Percentiles rank a stretch among this genome's conserved stretches.
phyloP scores from a whole-genome alignment of 768 basidiomycete species.

The Russula vinacea region DNA sequence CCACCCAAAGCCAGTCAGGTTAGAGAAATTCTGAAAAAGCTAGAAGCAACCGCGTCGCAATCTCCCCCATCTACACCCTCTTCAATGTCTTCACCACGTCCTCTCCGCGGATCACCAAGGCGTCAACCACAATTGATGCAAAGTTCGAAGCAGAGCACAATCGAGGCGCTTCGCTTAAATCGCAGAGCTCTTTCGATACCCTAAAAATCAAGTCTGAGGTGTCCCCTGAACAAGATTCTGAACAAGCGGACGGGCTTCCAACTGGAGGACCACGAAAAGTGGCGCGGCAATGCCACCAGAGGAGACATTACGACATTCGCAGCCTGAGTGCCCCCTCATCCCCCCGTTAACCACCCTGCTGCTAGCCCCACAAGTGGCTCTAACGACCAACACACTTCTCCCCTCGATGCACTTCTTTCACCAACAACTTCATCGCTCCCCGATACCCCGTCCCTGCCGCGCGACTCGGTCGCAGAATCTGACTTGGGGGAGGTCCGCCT shows the following conservation, averaged over 20 bases:
- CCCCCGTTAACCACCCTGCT: not conserved
- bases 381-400: conserved; percentile 10
- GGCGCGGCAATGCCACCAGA: not conserved
- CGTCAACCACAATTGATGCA: not conserved
- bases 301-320: not conserved
- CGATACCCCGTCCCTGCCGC: conserved; percentile 27
- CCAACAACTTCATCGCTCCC: conserved; percentile 31
- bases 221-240: not conserved
- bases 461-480: conserved; percentile 24
- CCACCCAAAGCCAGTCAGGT: not conserved
- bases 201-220: not conserved
- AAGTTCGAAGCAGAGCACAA: not conserved
- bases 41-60: not conserved
- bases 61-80: not conserved
- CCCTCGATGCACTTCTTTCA: conserved; percentile 36
- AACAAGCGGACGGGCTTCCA: not conserved
- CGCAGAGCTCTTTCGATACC: conserved; percentile 1
- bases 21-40: not conserved
- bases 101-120: not conserved
- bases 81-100: not conserved
- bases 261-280: not conserved
- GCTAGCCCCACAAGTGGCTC: not conserved
- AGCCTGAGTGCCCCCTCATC: not conserved
- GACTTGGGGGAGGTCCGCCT: conserved; percentile 57
- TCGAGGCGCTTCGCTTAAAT: not conserved